Conservation (phyloP, 78 protist genomes). For the Dictyostelium purpureum region DNA sequence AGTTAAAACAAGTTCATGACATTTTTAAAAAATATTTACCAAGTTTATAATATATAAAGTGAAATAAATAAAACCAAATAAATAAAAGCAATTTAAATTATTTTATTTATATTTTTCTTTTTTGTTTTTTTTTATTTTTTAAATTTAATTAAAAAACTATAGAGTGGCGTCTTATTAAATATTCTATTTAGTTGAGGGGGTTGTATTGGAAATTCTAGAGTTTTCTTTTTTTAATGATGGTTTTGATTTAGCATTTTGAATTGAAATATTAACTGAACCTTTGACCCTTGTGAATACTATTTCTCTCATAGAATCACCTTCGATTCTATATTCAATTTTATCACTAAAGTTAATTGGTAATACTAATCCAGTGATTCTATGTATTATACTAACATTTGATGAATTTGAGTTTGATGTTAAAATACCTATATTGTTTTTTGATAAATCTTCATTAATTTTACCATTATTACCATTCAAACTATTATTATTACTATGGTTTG, state of each 20-base stretch:
- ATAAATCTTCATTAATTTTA: neutral
- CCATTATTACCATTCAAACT: neutral
- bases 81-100: neutral
- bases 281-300: conserved; percentile 41
- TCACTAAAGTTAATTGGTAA: conserved; percentile 50
- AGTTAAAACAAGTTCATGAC: neutral
- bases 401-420: neutral
- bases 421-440: neutral
- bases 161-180: neutral
- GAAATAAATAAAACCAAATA: neutral
- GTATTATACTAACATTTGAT: neutral
- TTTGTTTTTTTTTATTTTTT: neutral
- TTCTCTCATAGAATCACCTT: conserved; percentile 68
- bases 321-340: conserved; percentile 61
- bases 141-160: neutral
- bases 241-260: conserved; percentile 26
- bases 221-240: neutral
- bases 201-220: neutral
- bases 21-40: neutral
- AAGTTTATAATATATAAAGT: neutral
- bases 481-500: neutral
- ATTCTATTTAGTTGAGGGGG: neutral
- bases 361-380: conserved; percentile 26
- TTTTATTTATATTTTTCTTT: neutral
- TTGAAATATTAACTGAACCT: conserved; percentile 49